phyloP scores from a whole-genome alignment of 2,329 filamentous ascomycete genomes.

The Fusarium temperatum region DNA sequence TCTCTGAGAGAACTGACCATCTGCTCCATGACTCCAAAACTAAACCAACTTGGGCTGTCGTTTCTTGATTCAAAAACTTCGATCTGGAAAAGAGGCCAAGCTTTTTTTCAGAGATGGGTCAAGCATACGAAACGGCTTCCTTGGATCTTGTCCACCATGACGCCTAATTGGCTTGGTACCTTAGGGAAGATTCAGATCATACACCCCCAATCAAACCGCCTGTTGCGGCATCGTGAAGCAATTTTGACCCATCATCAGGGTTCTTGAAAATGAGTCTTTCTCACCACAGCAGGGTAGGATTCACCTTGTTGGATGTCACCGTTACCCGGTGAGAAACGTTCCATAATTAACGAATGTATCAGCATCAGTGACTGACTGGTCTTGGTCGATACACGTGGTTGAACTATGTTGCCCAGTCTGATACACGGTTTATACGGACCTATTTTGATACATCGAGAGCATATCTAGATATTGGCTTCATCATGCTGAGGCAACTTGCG shows the following conservation, averaged over 20 bases:
- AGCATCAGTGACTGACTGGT: constrained; percentile 8
- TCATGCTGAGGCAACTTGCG: not conserved
- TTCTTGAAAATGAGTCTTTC: not conserved
- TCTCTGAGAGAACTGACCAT: constrained; percentile 25
- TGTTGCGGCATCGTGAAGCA: constrained; percentile 23
- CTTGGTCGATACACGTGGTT: constrained; percentile 1
- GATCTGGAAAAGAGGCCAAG: constrained; percentile 18
- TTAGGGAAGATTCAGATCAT: not conserved
- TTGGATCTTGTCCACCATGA: constrained; percentile 3
- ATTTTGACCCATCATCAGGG: constrained; percentile 12
- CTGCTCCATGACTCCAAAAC: constrained; percentile 3
- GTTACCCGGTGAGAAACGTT: not conserved
- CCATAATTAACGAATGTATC: not conserved
- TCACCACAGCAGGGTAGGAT: constrained; percentile 11
- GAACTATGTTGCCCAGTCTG: not conserved
- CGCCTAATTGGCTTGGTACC: not conserved
- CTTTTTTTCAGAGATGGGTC: constrained; percentile 18
- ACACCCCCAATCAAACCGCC: not conserved
- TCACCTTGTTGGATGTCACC: not conserved
- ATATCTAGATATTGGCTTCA: not conserved
- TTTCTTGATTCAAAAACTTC: constrained; percentile 20
- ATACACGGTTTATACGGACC: not conserved
- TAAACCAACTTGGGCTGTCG: constrained; percentile 10
- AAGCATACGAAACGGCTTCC: constrained; percentile 13
- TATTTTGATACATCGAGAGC: not conserved